Conservation (phyloP, 2,329 filamentous ascomycete genomes). For the Geosmithia flava region DNA sequence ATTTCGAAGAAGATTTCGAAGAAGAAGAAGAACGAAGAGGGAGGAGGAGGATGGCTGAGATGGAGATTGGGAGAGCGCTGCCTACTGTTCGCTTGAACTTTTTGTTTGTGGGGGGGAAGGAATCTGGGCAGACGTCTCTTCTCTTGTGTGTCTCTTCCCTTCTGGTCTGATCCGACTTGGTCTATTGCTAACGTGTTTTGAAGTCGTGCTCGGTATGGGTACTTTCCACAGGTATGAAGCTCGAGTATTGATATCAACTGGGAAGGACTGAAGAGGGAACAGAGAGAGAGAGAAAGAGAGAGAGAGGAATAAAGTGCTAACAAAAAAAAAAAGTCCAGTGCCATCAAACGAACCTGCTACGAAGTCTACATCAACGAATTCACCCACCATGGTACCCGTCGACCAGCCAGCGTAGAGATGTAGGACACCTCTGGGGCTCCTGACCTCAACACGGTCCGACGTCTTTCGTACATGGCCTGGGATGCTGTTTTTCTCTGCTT, state of each 20-base stretch:
- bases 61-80: too few relatives aligned
- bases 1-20: too few relatives aligned
- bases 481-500: constrained; percentile 25
- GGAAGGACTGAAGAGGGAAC: not conserved
- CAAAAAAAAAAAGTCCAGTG: constrained; percentile 13
- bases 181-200: not conserved
- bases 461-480: constrained; percentile 21
- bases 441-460: constrained; percentile 20
- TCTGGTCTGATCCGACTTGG: not conserved
- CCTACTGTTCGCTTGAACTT: constrained; percentile 16
- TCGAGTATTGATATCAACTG: not conserved
- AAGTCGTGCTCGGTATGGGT: constrained; percentile 23
- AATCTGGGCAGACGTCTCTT: constrained; percentile 22
- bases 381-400: constrained; percentile 8
- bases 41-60: not conserved
- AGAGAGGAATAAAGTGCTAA: not conserved
- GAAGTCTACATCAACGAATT: constrained; percentile 19
- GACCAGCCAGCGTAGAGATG: constrained; percentile 18
- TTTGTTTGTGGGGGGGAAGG: constrained; percentile 20
- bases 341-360: constrained; percentile 18
- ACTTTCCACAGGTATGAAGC: constrained; percentile 19
- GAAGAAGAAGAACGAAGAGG: too few relatives aligned
- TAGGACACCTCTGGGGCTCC: constrained; percentile 27
- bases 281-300: not conserved
- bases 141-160: constrained; percentile 18